These are phyloP conservation scores for Toxoplasma gondii DNA, from an alignment of 169 alveolate species.

Conservation along the genomic window DNA sequence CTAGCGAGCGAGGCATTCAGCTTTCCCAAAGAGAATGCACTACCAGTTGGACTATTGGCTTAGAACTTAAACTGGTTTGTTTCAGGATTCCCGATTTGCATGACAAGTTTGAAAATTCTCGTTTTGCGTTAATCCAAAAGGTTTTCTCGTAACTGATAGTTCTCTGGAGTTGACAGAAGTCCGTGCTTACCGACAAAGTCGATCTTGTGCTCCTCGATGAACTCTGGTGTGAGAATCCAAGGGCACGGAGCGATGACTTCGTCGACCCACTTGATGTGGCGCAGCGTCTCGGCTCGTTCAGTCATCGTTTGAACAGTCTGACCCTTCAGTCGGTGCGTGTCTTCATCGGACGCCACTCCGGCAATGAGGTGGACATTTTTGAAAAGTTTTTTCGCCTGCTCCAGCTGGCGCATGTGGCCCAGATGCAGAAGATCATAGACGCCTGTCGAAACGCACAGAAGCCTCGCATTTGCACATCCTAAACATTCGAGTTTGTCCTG, in stretches of 20 bases:
- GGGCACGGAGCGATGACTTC: slow-evolving; percentile 97
- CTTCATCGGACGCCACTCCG: slow-evolving; percentile 97
- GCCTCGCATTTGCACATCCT: neutral
- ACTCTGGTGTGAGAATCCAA: slow-evolving; percentile 92
- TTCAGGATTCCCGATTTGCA: too few species aligned
- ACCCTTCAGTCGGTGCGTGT: slow-evolving; percentile 92
- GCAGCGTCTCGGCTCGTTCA: slow-evolving; percentile 94
- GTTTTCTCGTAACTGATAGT: too few species aligned
- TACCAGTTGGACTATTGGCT: too few species aligned
- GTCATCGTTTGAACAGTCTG: slow-evolving; percentile 92
- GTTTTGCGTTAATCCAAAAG: too few species aligned
- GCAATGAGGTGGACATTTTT: slow-evolving; percentile 92
- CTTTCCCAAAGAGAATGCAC: too few species aligned
- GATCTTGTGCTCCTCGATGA: slow-evolving; percentile 88
- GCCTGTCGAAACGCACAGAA: slow-evolving; percentile 76
- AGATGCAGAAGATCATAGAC: slow-evolving; percentile 96
- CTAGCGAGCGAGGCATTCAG: too few species aligned
- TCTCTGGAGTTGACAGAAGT: too few species aligned
- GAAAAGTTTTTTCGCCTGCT: slow-evolving; percentile 96
- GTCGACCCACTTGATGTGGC: slow-evolving; percentile 97
- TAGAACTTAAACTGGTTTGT: too few species aligned
- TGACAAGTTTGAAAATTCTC: too few species aligned
- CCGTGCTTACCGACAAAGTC: slow-evolving; percentile 84
- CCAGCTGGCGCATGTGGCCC: slow-evolving; percentile 96
- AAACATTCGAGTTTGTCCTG: neutral